Percentiles rank a stretch among this genome's conserved stretches.
These are phyloP conservation scores for Prillingera fragicola DNA, from an alignment of 1,284 basidiomycete species.

Conservation along the genomic window DNA sequence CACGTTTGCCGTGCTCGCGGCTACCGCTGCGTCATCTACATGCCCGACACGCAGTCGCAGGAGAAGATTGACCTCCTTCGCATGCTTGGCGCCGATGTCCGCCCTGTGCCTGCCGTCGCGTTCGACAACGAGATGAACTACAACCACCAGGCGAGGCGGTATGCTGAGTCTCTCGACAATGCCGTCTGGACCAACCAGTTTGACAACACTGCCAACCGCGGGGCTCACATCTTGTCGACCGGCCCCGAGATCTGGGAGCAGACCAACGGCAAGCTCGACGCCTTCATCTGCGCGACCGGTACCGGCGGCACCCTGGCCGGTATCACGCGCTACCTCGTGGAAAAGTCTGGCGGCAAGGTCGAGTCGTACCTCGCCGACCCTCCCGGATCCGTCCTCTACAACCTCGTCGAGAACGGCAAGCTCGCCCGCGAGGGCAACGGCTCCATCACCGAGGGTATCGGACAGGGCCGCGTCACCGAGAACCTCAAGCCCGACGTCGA, in stretches of 20 bases:
- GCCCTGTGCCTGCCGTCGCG: slow-evolving; percentile 91
- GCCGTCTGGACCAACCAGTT: slow-evolving; percentile 99
- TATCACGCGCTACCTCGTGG: slow-evolving; percentile 75
- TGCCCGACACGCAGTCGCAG: slow-evolving; percentile 94
- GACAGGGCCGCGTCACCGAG: slow-evolving; percentile 93
- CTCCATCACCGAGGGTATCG: slow-evolving; percentile 98
- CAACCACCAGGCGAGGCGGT: slow-evolving; percentile 94
- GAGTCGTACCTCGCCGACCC: slow-evolving; percentile 95
- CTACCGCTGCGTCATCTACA: slow-evolving; percentile 99
- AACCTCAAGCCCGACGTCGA: slow-evolving; percentile 83
- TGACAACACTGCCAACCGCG: slow-evolving; percentile 86
- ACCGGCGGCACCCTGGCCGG: slow-evolving; percentile 96
- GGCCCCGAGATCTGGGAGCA: slow-evolving; percentile 98
- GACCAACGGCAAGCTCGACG: slow-evolving; percentile 72
- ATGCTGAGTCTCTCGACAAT: slow-evolving; percentile 75
- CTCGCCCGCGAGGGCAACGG: slow-evolving; percentile 70
- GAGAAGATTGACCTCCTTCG: slow-evolving; percentile 96
- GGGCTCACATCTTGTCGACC: slow-evolving; percentile 82
- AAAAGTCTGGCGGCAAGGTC: slow-evolving; percentile 71
- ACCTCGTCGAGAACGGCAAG: slow-evolving; percentile 76
- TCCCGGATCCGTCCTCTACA: slow-evolving; percentile 86
- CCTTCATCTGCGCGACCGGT: slow-evolving; percentile 87
- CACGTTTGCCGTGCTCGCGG: slow-evolving; percentile 86
- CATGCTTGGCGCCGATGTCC: slow-evolving; percentile 94
- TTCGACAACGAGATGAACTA: slow-evolving; percentile 96